Percentiles rank a stretch among this genome's conserved stretches.
Conservation (phyloP, 2,329 filamentous ascomycete genomes). For the Pezicula rhizophila region DNA sequence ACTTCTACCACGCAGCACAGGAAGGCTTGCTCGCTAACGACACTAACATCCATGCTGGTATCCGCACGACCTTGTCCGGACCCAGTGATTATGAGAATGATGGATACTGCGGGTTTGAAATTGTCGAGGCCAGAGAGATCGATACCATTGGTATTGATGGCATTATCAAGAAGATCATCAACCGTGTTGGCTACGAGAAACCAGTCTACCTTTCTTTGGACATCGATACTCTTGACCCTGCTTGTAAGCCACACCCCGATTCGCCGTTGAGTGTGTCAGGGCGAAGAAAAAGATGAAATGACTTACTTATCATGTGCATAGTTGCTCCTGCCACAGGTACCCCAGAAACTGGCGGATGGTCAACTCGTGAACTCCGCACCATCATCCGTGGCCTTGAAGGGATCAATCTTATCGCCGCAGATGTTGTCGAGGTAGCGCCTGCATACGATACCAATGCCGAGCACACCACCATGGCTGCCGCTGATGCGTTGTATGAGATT, state of each 20-base stretch:
- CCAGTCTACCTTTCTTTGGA: constrained; percentile 81
- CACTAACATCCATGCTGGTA: constrained; percentile 82
- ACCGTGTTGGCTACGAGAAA: constrained; percentile 65
- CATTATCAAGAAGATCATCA: constrained; percentile 72
- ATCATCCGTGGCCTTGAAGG: constrained; percentile 65
- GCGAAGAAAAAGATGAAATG: not conserved
- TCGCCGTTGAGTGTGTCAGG: not conserved
- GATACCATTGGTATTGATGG: constrained; percentile 64
- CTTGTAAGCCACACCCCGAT: constrained; percentile 44
- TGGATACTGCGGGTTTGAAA: constrained; percentile 78
- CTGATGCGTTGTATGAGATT: constrained; percentile 67
- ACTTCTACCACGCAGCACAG: constrained; percentile 77
- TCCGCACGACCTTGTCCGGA: constrained; percentile 74
- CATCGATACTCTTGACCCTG: constrained; percentile 83
- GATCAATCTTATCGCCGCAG: constrained; percentile 63
- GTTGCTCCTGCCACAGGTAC: constrained; percentile 70
- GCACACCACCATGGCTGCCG: constrained; percentile 67
- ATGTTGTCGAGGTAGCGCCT: constrained; percentile 69
- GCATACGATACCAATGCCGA: constrained; percentile 70
- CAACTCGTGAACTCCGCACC: constrained; percentile 64
- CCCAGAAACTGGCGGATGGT: constrained; percentile 72
- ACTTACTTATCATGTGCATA: constrained; percentile 20
- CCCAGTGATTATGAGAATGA: constrained; percentile 80
- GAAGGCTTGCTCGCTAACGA: constrained; percentile 77
- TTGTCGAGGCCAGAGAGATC: constrained; percentile 69